Base-by-base conservation (phyloP, 1,139 yeast genomes). In the Meyerozyma athensensis region DNA sequence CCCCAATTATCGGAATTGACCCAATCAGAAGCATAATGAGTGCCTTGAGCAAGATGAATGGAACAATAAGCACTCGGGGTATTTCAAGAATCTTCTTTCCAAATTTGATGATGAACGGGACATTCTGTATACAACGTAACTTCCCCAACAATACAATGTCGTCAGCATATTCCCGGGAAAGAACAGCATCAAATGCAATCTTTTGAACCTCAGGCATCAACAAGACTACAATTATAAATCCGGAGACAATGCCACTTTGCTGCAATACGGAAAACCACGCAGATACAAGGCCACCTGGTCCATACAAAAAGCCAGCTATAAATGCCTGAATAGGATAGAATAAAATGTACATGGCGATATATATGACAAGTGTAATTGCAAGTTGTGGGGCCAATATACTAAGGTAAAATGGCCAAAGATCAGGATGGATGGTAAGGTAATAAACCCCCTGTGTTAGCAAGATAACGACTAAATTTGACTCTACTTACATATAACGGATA, bases 1-100 rank as follows among this genome's bases (percentile, higher is more conserved):
- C 86, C 0, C 92, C 94, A 9, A 78, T 32, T 6, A 81, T 39
- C 0, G 94, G 94, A 9, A 83, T 62, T 39, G 74, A 61, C 21
- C 74, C 72, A 17, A 81, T 54, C 0, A 65, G 18, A 14, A 74
- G 56, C 41, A 58, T 60, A 2, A 46, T 36, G 0, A 61, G 34
- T 21, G 61, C 63, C 47, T 59, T 66, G 2, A 43, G 41, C 5
- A 64, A 39, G 19, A 50, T 49, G 37, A 40, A 65, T 37, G 58
- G 67, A 31, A 53, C 46, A 3, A 43, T 48, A 12, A 58, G 52
- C 32, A 45, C 41, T 36, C 43, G 56, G 18, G 63, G 68, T 13
- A 65, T 39, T 3, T 50, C 44, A 40, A 53, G 47, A 17, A 63
- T 37, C 18, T 47, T 42, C 23, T 48, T 47, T 5, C 55, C 59